Percentiles rank a stretch among this genome's conserved stretches.
Conservation (phyloP, 2,329 filamentous ascomycete genomes). For the Clarireedia paspali region DNA sequence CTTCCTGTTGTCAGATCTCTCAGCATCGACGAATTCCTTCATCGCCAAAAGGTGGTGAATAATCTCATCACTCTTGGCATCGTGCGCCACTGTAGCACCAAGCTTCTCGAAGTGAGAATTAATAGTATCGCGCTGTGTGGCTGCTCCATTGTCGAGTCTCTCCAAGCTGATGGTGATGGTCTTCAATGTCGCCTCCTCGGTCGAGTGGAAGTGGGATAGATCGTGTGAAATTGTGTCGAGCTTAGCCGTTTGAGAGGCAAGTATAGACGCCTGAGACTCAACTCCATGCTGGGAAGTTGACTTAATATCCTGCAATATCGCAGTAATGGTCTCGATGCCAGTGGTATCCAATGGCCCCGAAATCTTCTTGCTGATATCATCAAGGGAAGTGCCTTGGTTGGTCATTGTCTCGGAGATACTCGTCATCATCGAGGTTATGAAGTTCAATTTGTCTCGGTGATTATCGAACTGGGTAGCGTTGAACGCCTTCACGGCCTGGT, state of each 20-base stretch:
- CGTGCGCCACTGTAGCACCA: not conserved
- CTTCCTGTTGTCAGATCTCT: not conserved
- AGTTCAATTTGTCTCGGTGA: conserved; percentile 8
- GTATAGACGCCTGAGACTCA: not conserved
- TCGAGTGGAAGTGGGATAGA: conserved; percentile 4
- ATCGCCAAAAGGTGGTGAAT: no score
- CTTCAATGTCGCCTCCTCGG: conserved; percentile 4
- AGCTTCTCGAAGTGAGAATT: conserved; percentile 1
- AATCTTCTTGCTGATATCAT: conserved; percentile 7
- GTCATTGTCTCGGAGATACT: conserved; percentile 8
- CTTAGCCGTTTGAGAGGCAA: conserved; percentile 1
- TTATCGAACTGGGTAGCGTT: conserved; percentile 8
- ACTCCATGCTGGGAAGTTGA: not conserved
- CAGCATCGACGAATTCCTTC: not conserved
- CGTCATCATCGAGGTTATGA: conserved; percentile 10
- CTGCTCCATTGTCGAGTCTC: conserved; percentile 1
- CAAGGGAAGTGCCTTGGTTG: conserved; percentile 8
- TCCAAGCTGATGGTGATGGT: conserved; percentile 6
- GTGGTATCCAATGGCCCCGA: conserved; percentile 6
- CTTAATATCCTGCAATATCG: conserved; percentile 2
- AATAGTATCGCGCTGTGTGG: not conserved
- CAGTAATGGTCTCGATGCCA: conserved; percentile 7
- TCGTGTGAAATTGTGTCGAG: conserved; percentile 7
- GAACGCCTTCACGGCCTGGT: conserved; percentile 6
- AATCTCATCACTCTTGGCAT: not conserved